Conservation (phyloP, 805 yeast species). For the Blastobotrys muscicola region DNA sequence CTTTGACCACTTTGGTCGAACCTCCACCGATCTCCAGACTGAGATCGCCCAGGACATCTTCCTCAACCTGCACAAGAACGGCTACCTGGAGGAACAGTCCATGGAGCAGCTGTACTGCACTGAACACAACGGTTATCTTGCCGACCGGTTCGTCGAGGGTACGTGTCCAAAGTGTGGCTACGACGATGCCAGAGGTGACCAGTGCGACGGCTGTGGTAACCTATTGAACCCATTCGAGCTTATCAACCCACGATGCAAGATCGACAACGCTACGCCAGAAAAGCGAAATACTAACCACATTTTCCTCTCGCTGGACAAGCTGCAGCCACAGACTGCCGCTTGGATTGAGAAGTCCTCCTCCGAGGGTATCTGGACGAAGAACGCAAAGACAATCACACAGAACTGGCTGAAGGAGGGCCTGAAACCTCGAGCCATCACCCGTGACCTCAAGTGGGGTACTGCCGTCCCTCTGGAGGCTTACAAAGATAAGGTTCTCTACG, state of each 20-base stretch:
- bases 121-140: conserved; percentile 80
- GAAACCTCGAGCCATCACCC: conserved; percentile 88
- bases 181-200: conserved; percentile 98
- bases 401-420: conserved; percentile 94
- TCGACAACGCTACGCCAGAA: conserved; percentile 75
- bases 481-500: conserved; percentile 86
- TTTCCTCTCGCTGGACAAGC: conserved; percentile 71
- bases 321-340: conserved; percentile 61
- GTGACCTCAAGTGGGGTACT: conserved; percentile 97
- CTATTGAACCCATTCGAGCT: conserved; percentile 87
- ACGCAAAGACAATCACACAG: conserved; percentile 77
- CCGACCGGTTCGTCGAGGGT: conserved; percentile 97
- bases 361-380: conserved; percentile 85
- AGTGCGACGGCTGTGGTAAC: conserved; percentile 93
- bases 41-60: conserved; percentile 93
- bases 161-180: conserved; percentile 91
- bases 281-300: conserved; percentile 77
- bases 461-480: conserved; percentile 88
- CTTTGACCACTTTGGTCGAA: conserved; percentile 93
- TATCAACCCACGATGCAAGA: conserved; percentile 89
- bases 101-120: conserved; percentile 89
- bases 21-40: conserved; percentile 86
- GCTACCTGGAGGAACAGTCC: conserved; percentile 73
- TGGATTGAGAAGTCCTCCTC: conserved; percentile 66
- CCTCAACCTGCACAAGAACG: conserved; percentile 62